phyloP scores from a whole-genome alignment of 2,329 filamentous ascomycete genomes.

The Colletotrichum navitas region DNA sequence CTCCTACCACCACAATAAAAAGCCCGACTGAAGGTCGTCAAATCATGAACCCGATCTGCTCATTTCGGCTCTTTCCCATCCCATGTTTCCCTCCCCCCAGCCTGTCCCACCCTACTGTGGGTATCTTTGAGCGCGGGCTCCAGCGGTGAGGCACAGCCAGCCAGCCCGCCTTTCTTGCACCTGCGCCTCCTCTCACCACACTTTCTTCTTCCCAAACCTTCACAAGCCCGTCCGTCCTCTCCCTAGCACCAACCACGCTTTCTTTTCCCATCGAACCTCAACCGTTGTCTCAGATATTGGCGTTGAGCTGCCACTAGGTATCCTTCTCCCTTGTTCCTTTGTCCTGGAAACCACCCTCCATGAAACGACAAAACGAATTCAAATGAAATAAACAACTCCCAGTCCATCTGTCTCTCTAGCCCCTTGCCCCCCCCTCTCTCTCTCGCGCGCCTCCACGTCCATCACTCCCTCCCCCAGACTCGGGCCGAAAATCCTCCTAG shows the following conservation, averaged over 20 bases:
- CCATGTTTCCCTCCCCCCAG: slow-evolving; percentile 25
- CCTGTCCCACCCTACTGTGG: slow-evolving; percentile 22
- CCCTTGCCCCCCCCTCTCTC: slow-evolving; percentile 5
- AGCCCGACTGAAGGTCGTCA: not conserved
- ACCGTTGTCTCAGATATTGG: not conserved
- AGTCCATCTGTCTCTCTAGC: slow-evolving; percentile 5
- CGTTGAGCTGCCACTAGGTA: no score
- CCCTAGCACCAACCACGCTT: slow-evolving; percentile 4
- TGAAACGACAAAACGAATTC: not conserved
- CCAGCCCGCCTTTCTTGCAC: not conserved
- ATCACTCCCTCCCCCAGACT: slow-evolving; percentile 9
- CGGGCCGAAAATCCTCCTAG: slow-evolving; percentile 19
- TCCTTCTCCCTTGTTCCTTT: not conserved
- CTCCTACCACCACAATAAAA: not conserved
- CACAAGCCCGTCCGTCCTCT: not conserved
- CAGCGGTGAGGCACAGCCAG: slow-evolving; percentile 34
- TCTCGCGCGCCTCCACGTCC: slow-evolving; percentile 1
- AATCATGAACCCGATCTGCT: slow-evolving; percentile 36
- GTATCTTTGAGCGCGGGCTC: slow-evolving; percentile 2
- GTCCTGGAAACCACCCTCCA: not conserved
- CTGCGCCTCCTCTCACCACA: slow-evolving; percentile 1
- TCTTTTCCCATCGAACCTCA: slow-evolving; percentile 10
- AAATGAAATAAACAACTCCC: not conserved
- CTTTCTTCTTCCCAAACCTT: slow-evolving; percentile 21
- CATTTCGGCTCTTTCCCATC: slow-evolving; percentile 36